phyloP scores from a whole-genome alignment of 2,329 filamentous ascomycete species.

The Boeremia exigua region DNA sequence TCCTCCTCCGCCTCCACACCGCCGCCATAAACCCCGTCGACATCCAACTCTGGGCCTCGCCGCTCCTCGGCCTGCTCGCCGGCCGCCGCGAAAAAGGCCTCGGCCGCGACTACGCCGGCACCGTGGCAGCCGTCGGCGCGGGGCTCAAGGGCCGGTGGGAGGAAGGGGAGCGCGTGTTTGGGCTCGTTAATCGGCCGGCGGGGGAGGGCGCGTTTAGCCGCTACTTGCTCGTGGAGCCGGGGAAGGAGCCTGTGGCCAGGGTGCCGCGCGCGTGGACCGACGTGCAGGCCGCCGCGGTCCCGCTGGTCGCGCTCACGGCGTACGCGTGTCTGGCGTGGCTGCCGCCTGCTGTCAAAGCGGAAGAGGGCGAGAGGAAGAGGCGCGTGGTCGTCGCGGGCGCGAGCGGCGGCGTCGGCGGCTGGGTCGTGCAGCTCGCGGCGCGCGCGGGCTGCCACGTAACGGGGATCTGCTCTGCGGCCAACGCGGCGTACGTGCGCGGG shows the following conservation, averaged over 20 bases:
- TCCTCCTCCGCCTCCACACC: slow-evolving; percentile 52
- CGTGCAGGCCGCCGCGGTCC: slow-evolving; percentile 37
- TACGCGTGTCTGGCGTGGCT: slow-evolving; percentile 43
- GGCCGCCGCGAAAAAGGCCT: slow-evolving; percentile 45
- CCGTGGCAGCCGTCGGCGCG: slow-evolving; percentile 43
- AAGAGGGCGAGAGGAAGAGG: slow-evolving; percentile 16
- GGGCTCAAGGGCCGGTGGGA: slow-evolving; percentile 23
- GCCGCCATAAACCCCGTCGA: slow-evolving; percentile 56
- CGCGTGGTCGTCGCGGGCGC: slow-evolving; percentile 39
- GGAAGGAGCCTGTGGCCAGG: slow-evolving; percentile 30
- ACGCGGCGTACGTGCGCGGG: slow-evolving; percentile 53
- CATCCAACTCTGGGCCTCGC: slow-evolving; percentile 44
- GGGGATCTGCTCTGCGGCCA: slow-evolving; percentile 57
- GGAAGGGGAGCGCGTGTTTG: slow-evolving; percentile 34
- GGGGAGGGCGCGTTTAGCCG: slow-evolving; percentile 38
- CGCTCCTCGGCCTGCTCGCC: slow-evolving; percentile 36
- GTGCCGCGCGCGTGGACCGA: slow-evolving; percentile 29
- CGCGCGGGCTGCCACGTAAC: slow-evolving; percentile 51
- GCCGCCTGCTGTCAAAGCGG: slow-evolving; percentile 15
- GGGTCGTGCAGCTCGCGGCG: slow-evolving; percentile 49
- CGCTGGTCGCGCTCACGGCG: slow-evolving; percentile 49
- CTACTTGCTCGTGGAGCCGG: slow-evolving; percentile 28
- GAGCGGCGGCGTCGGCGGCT: slow-evolving; percentile 42
- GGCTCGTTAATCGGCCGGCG: slow-evolving; percentile 28
- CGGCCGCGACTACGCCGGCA: slow-evolving; percentile 55